phyloP scores from a whole-genome alignment of 306 rosid species.

The Quercus alba region DNA sequence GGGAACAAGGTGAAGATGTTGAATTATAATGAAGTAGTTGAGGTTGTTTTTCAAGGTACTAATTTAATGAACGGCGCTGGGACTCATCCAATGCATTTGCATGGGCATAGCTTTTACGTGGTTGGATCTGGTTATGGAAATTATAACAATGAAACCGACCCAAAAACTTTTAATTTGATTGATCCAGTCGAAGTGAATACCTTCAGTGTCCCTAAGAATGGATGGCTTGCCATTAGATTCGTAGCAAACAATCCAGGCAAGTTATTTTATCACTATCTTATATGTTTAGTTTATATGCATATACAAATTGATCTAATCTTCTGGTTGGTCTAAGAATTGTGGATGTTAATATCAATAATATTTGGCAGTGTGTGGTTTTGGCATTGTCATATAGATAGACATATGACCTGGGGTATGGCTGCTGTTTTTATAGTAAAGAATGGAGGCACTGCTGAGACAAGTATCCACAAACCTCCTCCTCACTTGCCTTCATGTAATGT shows the following conservation, averaged over 20 bases:
- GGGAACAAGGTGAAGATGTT: conserved; percentile 11
- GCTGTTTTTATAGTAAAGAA: not conserved
- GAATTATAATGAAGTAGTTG: not conserved
- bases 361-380: not conserved
- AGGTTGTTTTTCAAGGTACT: too few relatives aligned
- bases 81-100: too few relatives aligned
- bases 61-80: too few relatives aligned
- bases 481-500: not conserved
- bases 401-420: not conserved
- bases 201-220: conserved; percentile 27
- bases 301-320: too few relatives aligned
- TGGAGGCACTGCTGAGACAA: not conserved
- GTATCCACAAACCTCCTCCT: not conserved
- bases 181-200: conserved; percentile 33
- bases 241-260: conserved; percentile 31
- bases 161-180: conserved; percentile 26
- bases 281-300: not conserved
- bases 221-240: not conserved
- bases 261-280: not conserved
- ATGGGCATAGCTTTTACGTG: conserved; percentile 1
- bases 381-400: not conserved
- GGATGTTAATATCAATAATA: not conserved
- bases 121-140: not conserved
- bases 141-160: conserved; percentile 4
- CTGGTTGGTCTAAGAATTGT: too few relatives aligned